Conservation (phyloP, 2,329 filamentous ascomycete species). For the Pseudocercospora musae region DNA sequence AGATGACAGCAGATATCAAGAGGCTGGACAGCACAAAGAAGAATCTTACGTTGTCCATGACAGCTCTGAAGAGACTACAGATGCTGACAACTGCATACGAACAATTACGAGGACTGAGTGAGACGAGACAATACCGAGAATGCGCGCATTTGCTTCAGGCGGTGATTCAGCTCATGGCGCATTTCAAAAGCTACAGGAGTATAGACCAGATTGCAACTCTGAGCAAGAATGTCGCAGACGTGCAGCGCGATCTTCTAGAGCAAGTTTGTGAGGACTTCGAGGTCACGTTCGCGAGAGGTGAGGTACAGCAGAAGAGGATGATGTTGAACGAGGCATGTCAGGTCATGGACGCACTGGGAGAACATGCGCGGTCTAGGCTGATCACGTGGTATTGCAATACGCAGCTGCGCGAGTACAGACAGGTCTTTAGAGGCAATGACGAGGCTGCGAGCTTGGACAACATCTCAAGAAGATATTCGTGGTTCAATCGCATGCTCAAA, state of each 20-base stretch:
- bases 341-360: conserved; percentile 92
- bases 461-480: conserved; percentile 88
- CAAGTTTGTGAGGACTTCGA: conserved; percentile 99
- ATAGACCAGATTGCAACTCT: conserved; percentile 97
- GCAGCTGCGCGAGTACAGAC: conserved; percentile 88
- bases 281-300: conserved; percentile 84
- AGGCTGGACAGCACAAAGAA: conserved; percentile 92
- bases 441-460: conserved; percentile 96
- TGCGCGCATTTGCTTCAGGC: conserved; percentile 91
- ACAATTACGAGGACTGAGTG: conserved; percentile 78
- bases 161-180: conserved; percentile 94
- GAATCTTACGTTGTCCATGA: conserved; percentile 97
- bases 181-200: conserved; percentile 96
- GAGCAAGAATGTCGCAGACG: conserved; percentile 85
- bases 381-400: conserved; percentile 99
- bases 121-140: conserved; percentile 86
- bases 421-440: conserved; percentile 93
- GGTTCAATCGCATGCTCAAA: conserved; percentile 95
- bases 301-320: conserved; percentile 66
- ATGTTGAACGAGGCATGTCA: conserved; percentile 82
- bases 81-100: conserved; percentile 99
- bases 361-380: conserved; percentile 74
- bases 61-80: conserved; percentile 90
- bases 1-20: conserved; percentile 99
- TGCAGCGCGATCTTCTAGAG: conserved; percentile 88